These are phyloP conservation scores for Tagetes erecta DNA, from an alignment of 129 eudicot genomes.

Conservation along the genomic window DNA sequence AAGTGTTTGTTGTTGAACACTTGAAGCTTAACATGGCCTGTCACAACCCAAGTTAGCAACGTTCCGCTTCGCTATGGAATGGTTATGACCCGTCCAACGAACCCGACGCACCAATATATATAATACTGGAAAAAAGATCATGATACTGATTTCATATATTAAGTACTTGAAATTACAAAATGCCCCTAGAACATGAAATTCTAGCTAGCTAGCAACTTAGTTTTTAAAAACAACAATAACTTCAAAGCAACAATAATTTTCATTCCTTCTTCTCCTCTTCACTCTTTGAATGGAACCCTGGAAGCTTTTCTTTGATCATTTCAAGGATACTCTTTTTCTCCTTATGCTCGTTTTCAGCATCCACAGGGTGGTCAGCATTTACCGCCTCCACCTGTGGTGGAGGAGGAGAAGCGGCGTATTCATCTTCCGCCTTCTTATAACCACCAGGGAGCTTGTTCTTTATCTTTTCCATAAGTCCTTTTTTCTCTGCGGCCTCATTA, in stretches of 20 bases:
- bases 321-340: slow-evolving; percentile 84
- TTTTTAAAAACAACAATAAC: slow-evolving; percentile 17
- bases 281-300: slow-evolving; percentile 66
- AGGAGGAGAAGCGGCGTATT: neutral
- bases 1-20: no score
- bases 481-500: slow-evolving; percentile 56
- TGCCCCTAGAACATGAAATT: slow-evolving; percentile 14
- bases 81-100: no score
- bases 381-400: slow-evolving; percentile 34
- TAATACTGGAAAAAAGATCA: neutral
- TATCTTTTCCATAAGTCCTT: slow-evolving; percentile 76
- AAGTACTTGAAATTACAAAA: slow-evolving; percentile 6
- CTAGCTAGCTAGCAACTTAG: neutral
- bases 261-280: slow-evolving; percentile 51
- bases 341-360: slow-evolving; percentile 49
- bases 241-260: slow-evolving; percentile 15
- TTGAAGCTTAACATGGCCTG: no score
- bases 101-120: no score
- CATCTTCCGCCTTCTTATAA: slow-evolving; percentile 53
- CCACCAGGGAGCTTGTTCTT: slow-evolving; percentile 86
- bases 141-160: neutral
- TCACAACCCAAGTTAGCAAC: no score
- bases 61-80: no score
- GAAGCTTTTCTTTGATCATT: slow-evolving; percentile 92
- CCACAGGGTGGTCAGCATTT: slow-evolving; percentile 26